Base-by-base conservation (phyloP, 495 filamentous ascomycete genomes). In the Umbilicaria muhlenbergii region DNA sequence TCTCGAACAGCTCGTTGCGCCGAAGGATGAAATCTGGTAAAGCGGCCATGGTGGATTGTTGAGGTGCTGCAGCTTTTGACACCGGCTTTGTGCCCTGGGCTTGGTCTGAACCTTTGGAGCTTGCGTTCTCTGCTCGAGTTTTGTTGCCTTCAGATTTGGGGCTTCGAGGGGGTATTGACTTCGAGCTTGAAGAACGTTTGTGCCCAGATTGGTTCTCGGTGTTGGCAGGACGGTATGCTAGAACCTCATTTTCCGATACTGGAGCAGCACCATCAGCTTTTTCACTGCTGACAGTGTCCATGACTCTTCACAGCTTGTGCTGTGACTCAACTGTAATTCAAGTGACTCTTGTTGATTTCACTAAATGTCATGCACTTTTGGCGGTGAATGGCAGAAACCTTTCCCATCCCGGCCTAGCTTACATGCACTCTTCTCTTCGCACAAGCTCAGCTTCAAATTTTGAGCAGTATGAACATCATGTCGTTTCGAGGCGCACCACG, bases 1-100 rank as follows among this genome's bases (percentile, higher is more conserved):
- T 75, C 48, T 96, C 80, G 64, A 95, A 98, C 6, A 98, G 62
- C 21, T 77, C 67, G 54, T 95, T 81, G 28, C 91, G 80, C 52
- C 88, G 73, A 50, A 84, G 64, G 48, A 95, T 70, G 60, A 82
- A 93, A n/a, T 77, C 71, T 16, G 89, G 81, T 24, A 78, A 68
- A n/a, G 75, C 73, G 83, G 50, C 73, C 80, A n/a, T 83, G 78
- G 83, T 83, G 80, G 81, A 71, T 81, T 33, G 80, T 81, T 10
- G 67, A 16, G 13, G 32, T 13, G 12, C 34, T 32, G 28, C 32
- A 17, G n/a, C 16, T 17, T 34, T 41, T 7, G 47, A 41, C 21
- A 28, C 8, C 24, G 36, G 8, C 17, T 32, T 33, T 40, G n/a
- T 17, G 35, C 35, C 17, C 17, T 18, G 35, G 13, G 39, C 31